A percentile compares a stretch with the other conserved stretches of the same genome.
phyloP scores from a whole-genome alignment of 2,329 filamentous ascomycete species.

The Lachnellula arida region DNA sequence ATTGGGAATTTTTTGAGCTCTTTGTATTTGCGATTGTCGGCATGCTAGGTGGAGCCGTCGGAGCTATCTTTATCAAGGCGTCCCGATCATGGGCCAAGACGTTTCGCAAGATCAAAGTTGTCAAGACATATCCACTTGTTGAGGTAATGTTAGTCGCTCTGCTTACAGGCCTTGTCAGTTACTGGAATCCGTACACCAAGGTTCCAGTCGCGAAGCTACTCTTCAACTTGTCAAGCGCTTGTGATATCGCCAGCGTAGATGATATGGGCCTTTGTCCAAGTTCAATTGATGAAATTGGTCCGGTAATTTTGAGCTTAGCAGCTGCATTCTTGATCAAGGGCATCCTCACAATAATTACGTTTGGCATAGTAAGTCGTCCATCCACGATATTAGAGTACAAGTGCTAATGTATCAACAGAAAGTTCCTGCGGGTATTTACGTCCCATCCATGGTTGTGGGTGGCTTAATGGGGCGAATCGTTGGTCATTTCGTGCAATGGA shows the following conservation, averaged over 20 bases:
- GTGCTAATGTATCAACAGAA: constrained; percentile 48
- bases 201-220: constrained; percentile 86
- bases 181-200: constrained; percentile 90
- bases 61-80: constrained; percentile 95
- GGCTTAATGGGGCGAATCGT: constrained; percentile 85
- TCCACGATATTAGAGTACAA: background rate
- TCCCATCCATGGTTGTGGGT: constrained; percentile 97
- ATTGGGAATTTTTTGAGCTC: constrained; percentile 94
- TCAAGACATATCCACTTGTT: constrained; percentile 78
- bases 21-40: constrained; percentile 81
- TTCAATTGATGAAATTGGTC: constrained; percentile 69
- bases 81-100: constrained; percentile 84
- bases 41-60: constrained; percentile 74
- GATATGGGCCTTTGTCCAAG: constrained; percentile 73
- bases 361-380: constrained; percentile 64
- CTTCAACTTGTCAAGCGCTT: constrained; percentile 86
- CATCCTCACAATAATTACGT: constrained; percentile 81
- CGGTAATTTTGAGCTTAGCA: constrained; percentile 65
- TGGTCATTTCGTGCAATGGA: constrained; percentile 78
- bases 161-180: constrained; percentile 78
- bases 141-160: constrained; percentile 87
- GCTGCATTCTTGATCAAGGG: constrained; percentile 87
- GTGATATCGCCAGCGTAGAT: constrained; percentile 61
- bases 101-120: constrained; percentile 73
- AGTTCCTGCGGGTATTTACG: constrained; percentile 93